A percentile compares a stretch with the other conserved stretches of the same genome.
Conservation (phyloP, 2,329 filamentous ascomycete genomes). For the Fusarium tjaetaba region DNA sequence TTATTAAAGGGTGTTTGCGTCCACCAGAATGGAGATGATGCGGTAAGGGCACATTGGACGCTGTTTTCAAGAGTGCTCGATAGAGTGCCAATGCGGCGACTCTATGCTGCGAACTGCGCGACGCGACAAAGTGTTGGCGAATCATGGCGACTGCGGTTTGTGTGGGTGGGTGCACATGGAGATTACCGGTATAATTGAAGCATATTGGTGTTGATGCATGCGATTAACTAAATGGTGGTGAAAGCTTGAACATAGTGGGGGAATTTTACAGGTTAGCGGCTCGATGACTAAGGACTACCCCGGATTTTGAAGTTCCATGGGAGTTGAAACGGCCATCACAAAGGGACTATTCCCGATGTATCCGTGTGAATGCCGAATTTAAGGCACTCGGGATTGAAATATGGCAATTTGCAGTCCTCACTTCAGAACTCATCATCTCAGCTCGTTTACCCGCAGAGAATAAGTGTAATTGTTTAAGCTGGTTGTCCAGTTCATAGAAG, state of each 20-base stretch:
- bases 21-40: conserved; percentile 50
- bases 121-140: conserved; percentile 55
- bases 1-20: conserved; percentile 57
- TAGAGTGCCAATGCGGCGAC: conserved; percentile 74
- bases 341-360: not conserved
- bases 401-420: not conserved
- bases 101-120: conserved; percentile 63
- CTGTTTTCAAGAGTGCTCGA: conserved; percentile 72
- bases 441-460: not conserved
- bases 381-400: not conserved
- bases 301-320: conserved; percentile 15
- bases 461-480: not conserved
- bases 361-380: not conserved
- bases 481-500: not conserved
- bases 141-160: conserved; percentile 35
- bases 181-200: not conserved
- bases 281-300: conserved; percentile 33
- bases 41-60: conserved; percentile 62
- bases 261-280: conserved; percentile 16
- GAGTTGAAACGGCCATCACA: not conserved
- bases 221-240: not conserved
- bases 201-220: conserved; percentile 12
- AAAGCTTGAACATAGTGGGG: not conserved
- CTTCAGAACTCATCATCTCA: not conserved
- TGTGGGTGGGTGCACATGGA: not conserved